phyloP scores from a whole-genome alignment of 441 rosid genomes.

The Erodium trifolium region DNA sequence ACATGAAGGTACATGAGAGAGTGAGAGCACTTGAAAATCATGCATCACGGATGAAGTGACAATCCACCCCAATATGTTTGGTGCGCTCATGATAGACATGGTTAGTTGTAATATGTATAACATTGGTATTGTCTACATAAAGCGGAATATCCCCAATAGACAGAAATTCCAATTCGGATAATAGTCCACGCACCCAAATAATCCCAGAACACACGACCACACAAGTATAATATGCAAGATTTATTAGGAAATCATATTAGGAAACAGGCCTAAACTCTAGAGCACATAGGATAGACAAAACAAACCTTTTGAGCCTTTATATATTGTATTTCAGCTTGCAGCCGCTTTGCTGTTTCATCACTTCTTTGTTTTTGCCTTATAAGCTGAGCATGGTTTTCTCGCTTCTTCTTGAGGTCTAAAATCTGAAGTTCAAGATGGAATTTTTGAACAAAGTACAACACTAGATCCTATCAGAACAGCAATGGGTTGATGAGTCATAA shows the following conservation, averaged over 20 bases:
- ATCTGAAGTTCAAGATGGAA: conserved; percentile 27
- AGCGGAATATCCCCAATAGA: background rate
- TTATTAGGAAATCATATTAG: too few species aligned
- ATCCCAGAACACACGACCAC: background rate
- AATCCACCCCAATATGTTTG: background rate
- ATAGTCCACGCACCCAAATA: background rate
- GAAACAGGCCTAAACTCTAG: too few species aligned
- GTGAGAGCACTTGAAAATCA: too few species aligned
- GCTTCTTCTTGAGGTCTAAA: conserved; percentile 53
- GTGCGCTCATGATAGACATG: background rate
- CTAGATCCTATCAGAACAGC: conserved; percentile 6
- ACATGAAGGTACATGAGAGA: too few species aligned
- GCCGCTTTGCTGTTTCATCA: conserved; percentile 57
- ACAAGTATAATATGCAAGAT: too few species aligned
- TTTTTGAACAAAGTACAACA: conserved; percentile 13
- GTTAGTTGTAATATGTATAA: background rate
- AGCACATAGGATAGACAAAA: background rate
- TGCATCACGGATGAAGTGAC: background rate
- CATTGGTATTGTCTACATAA: background rate
- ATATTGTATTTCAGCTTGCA: conserved; percentile 56
- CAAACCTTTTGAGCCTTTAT: conserved; percentile 62
- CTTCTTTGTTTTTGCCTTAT: conserved; percentile 58
- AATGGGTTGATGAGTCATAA: conserved; percentile 4
- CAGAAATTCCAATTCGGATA: background rate
- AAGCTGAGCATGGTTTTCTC: conserved; percentile 54